Base-by-base conservation (phyloP, 2,329 filamentous ascomycete species). In the Aspergillus sp. region DNA sequence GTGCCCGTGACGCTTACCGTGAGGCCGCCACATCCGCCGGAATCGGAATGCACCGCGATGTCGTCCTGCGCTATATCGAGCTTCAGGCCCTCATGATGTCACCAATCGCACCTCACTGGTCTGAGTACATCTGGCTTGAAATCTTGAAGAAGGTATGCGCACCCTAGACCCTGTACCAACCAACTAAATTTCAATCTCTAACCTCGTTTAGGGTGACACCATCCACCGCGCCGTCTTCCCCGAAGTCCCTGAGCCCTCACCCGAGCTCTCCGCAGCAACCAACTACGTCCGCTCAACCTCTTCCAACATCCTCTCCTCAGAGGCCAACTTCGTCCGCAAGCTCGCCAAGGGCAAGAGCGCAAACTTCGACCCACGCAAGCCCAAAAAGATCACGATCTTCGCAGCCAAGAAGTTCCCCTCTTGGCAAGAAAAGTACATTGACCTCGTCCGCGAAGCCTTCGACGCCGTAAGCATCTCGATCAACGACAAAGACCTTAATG, bases 81-180 rank as follows among this genome's bases (percentile, higher is more conserved):
- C 82, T 96, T 18, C 93, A 97, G 75, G 87, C 90, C 45, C 82
- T 96, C 50, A 82, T 97, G 69, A 79, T 98, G 65, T 84, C 89
- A 3, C 89, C 92, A 51, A 87, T 98, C 61, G 88, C 93, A 2
- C 93, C 95, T 57, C 95, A 99, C 77, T 98, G 92, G 89, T 83
- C 91, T 47, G 95, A 99, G 72, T 89, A 96, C 76, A 86, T 99
- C 71, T 98, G 92, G 91, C 85, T 89, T 54, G 93, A 98, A 76
- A 86, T 98, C 2, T 85, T 99, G 59, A 85, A 89, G 72, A 92
- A 88, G 71, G 76, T 76, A 49, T 54, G 57, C 51, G 7, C 49
- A 44, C 9, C 8, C 26, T 47, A 32, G 30, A 45, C 17, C 5
- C 13, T 17, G 20, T 30, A 24, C 32, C 30, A 53, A 50, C 30